Conservation (phyloP, 768 basidiomycete genomes). For the Clitopilus hobsonii region DNA sequence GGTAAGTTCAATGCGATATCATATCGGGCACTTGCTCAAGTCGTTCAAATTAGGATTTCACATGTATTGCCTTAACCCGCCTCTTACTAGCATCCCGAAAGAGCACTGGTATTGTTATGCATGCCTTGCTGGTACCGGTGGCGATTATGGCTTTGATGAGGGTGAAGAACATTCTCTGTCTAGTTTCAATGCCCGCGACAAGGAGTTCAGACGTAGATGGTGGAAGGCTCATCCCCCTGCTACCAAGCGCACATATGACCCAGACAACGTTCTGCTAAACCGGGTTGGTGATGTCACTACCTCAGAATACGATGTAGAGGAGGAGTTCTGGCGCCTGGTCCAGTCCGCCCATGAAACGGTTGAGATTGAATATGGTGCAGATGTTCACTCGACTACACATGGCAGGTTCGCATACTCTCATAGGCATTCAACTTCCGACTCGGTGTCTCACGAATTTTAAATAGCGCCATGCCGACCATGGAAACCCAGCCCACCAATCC, state of each 20-base stretch:
- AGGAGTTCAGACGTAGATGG: constrained; percentile 86
- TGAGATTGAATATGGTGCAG: constrained; percentile 99
- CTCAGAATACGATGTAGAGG: constrained; percentile 90
- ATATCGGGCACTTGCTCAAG: constrained; percentile 7
- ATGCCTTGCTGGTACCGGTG: constrained; percentile 87
- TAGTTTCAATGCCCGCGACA: constrained; percentile 88
- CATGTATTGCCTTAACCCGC: constrained; percentile 94
- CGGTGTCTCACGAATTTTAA: not conserved
- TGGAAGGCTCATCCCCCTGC: constrained; percentile 72
- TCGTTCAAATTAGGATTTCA: constrained; percentile 69
- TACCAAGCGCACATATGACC: constrained; percentile 12
- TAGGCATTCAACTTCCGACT: not conserved
- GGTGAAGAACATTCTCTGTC: constrained; percentile 93
- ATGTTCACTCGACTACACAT: constrained; percentile 95
- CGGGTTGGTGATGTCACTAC: constrained; percentile 58
- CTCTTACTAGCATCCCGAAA: constrained; percentile 77
- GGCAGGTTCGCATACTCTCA: constrained; percentile 71
- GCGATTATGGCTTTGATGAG: constrained; percentile 97
- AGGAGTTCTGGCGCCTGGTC: constrained; percentile 96
- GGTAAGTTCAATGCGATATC: constrained; percentile 22
- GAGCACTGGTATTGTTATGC: constrained; percentile 96
- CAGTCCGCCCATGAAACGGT: constrained; percentile 88
- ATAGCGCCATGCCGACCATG: constrained; percentile 90
- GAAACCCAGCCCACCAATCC: constrained; percentile 88
- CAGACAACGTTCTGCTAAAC: constrained; percentile 44